Percentiles rank a stretch among this genome's conserved stretches.
Conservation (phyloP, 129 eudicot genomes). For the Flaveria linearis region DNA sequence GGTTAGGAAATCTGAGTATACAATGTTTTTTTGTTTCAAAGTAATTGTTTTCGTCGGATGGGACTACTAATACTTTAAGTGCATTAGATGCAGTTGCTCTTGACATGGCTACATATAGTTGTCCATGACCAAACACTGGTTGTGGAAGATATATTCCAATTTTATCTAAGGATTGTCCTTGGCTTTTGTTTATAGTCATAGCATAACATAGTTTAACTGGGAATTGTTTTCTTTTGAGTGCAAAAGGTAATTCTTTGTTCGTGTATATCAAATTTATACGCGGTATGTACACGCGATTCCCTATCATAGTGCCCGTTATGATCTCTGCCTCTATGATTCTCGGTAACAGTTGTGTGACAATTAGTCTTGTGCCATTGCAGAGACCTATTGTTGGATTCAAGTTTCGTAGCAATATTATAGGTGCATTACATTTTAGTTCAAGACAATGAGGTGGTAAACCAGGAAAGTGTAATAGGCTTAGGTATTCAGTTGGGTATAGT, state of each 20-base stretch:
- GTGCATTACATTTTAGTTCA: background rate
- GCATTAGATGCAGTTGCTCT: no score
- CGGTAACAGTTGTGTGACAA: background rate
- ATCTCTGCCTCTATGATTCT: conserved; percentile 3
- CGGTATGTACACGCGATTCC: background rate
- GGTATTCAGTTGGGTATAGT: background rate
- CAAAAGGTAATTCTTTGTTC: conserved; percentile 11
- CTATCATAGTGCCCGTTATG: background rate
- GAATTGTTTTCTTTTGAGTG: conserved; percentile 17
- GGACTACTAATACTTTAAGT: no score
- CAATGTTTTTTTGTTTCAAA: no score
- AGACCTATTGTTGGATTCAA: background rate
- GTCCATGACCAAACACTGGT: background rate
- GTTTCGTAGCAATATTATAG: background rate
- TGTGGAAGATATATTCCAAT: background rate
- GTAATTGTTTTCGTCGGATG: no score
- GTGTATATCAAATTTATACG: background rate
- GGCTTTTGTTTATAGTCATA: background rate
- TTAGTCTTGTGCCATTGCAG: conserved; percentile 1
- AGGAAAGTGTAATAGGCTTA: background rate
- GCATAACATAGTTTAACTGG: conserved; percentile 13
- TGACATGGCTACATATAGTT: no score
- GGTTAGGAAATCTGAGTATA: no score
- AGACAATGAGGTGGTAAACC: background rate
- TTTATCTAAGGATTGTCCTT: background rate